phyloP scores from a whole-genome alignment of 495 filamentous ascomycete genomes.

The Penicillium mononematosum region DNA sequence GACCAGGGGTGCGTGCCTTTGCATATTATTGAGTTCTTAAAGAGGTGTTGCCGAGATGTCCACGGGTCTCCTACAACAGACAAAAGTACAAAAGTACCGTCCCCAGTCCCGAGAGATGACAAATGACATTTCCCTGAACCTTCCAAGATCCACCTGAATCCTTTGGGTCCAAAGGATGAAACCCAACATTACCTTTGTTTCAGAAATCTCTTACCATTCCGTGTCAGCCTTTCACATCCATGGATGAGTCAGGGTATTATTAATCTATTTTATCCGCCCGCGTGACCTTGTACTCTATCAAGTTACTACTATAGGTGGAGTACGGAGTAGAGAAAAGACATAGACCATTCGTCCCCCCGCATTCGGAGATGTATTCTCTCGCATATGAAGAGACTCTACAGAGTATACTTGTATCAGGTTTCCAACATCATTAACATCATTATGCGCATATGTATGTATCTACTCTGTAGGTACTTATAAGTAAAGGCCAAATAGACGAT shows the following conservation, averaged over 20 bases:
- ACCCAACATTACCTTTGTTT: too few species aligned
- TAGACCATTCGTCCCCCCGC: neutral
- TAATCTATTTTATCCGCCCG: too few species aligned
- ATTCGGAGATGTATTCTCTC: neutral
- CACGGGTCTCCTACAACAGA: too few species aligned
- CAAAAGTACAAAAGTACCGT: too few species aligned
- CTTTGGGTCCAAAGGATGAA: too few species aligned
- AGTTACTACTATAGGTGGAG: neutral
- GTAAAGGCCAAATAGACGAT: too few species aligned
- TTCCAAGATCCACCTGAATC: neutral
- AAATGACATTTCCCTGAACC: neutral
- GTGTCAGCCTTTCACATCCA: too few species aligned
- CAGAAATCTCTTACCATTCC: too few species aligned
- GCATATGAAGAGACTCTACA: neutral
- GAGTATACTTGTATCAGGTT: neutral
- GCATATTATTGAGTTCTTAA: neutral
- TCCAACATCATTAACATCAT: neutral
- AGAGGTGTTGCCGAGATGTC: neutral
- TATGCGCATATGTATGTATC: neutral
- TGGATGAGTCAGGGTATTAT: too few species aligned
- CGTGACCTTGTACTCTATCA: too few species aligned
- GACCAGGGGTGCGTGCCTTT: slow-evolving; percentile 10
- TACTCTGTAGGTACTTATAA: too few species aligned
- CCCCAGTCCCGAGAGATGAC: neutral
- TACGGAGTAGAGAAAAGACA: neutral